Percentiles rank a stretch among this genome's conserved stretches.
Conservation (phyloP, 306 rosid genomes). For the Vachellia pachyceras region DNA sequence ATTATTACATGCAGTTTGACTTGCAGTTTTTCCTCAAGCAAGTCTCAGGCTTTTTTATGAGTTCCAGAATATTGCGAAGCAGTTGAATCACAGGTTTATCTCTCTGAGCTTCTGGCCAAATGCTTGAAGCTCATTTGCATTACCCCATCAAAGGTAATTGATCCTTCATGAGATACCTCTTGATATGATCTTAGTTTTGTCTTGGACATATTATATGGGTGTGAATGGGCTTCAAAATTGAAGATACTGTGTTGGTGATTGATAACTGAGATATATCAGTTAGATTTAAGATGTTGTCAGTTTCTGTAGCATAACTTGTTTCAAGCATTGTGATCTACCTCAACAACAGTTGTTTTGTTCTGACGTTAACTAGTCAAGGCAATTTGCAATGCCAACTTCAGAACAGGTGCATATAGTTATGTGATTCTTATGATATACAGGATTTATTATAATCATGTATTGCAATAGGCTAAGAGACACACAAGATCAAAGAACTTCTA, state of each 20-base stretch:
- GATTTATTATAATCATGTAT: background rate
- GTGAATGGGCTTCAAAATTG: background rate
- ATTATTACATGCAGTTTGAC: background rate
- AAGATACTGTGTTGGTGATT: background rate
- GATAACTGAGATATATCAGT: background rate
- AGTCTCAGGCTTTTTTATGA: background rate
- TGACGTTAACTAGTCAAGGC: background rate
- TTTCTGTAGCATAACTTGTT: background rate
- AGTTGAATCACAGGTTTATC: background rate
- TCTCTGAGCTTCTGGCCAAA: background rate
- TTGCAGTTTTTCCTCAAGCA: background rate
- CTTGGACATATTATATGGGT: background rate
- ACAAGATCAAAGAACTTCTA: background rate
- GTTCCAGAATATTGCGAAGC: background rate
- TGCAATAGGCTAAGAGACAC: background rate
- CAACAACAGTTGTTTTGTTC: background rate
- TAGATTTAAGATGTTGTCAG: background rate
- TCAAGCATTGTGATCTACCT: background rate
- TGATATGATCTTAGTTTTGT: background rate
- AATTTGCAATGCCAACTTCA: background rate
- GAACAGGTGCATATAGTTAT: background rate
- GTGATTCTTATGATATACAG: background rate
- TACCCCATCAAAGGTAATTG: background rate
- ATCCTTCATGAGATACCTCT: background rate
- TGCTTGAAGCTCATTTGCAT: constrained; percentile 2